Conservation (phyloP, 1,284 basidiomycete genomes). For the Fomitiporia mediterranea region DNA sequence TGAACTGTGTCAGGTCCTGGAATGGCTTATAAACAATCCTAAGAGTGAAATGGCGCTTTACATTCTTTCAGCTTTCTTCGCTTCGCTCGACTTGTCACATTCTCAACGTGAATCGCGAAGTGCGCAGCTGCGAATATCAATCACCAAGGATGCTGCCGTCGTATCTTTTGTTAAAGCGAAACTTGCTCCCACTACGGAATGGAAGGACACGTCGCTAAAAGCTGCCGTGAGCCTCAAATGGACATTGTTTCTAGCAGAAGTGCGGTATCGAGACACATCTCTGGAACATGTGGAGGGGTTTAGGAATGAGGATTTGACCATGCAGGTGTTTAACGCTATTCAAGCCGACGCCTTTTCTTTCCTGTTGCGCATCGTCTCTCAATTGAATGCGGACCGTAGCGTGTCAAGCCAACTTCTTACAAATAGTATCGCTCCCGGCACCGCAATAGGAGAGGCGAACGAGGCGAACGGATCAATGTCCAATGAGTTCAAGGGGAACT, state of each 20-base stretch:
- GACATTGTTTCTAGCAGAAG: slow-evolving; percentile 79
- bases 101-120: slow-evolving; percentile 37
- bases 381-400: slow-evolving; percentile 45
- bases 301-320: slow-evolving; percentile 75
- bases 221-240: slow-evolving; percentile 79
- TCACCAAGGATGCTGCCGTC: slow-evolving; percentile 43
- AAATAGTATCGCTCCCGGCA: slow-evolving; percentile 38
- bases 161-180: slow-evolving; percentile 55
- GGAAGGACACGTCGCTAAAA: slow-evolving; percentile 74
- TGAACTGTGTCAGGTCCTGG: slow-evolving; percentile 57
- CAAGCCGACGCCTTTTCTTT: slow-evolving; percentile 82
- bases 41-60: slow-evolving; percentile 69
- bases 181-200: slow-evolving; percentile 46
- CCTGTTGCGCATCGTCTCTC: slow-evolving; percentile 52
- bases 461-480: slow-evolving; percentile 43
- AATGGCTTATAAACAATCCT: slow-evolving; percentile 61
- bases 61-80: slow-evolving; percentile 63
- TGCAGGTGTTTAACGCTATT: slow-evolving; percentile 76
- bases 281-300: slow-evolving; percentile 66
- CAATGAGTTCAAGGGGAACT: slow-evolving; percentile 60
- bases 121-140: slow-evolving; percentile 39
- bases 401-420: slow-evolving; percentile 39
- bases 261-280: slow-evolving; percentile 60
- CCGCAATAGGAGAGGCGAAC: slow-evolving; percentile 47
- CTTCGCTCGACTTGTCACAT: slow-evolving; percentile 65